Evolutionary conservation across 768 basidiomycete species (phyloP).

Genomic region (Boletus sp.): DNA sequence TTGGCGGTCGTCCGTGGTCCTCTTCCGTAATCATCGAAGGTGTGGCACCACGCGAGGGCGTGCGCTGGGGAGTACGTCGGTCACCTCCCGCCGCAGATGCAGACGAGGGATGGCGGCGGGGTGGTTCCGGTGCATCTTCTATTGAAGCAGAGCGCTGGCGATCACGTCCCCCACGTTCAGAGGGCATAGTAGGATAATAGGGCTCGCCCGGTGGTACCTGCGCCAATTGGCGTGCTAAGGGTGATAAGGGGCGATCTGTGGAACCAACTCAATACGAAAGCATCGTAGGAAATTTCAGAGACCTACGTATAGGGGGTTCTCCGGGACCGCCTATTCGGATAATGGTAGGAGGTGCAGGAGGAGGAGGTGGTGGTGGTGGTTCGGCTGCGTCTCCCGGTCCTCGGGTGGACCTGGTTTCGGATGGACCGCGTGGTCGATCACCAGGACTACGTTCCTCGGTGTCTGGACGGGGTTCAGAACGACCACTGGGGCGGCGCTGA

Average conservation of each 20-base stretch:
- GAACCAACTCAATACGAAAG: conserved; percentile 4
- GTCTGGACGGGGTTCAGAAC: conserved; percentile 8
- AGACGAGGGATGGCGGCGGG: conserved; percentile 10
- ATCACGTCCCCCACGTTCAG: conserved; percentile 1
- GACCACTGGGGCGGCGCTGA: conserved; percentile 15
- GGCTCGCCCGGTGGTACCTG: conserved; percentile 8
- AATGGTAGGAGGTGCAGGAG: conserved; percentile 28
- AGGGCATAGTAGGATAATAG: conserved; percentile 11
- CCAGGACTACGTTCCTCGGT: conserved; percentile 12
- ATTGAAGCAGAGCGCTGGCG: not conserved
- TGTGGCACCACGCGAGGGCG: conserved; percentile 15
- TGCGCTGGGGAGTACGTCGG: conserved; percentile 10
- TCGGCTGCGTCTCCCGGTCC: conserved; percentile 7
- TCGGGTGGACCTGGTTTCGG: conserved; percentile 5
- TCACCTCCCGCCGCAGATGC: conserved; percentile 1
- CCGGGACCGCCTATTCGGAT: conserved; percentile 24
- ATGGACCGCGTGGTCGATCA: conserved; percentile 11
- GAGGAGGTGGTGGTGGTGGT: conserved; percentile 10
- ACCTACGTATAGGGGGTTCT: conserved; percentile 18
- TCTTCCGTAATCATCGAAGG: conserved; percentile 17
- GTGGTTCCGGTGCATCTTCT: not conserved
- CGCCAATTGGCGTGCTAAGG: conserved; percentile 6
- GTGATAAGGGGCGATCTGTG: conserved; percentile 18
- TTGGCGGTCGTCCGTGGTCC: conserved; percentile 17
- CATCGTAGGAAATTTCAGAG: not conserved